A percentile compares a stretch with the other conserved stretches of the same genome.
These are phyloP conservation scores for Aspergillus brunneoviolaceus DNA, from an alignment of 2,329 filamentous ascomycete genomes.

Conservation along the genomic window DNA sequence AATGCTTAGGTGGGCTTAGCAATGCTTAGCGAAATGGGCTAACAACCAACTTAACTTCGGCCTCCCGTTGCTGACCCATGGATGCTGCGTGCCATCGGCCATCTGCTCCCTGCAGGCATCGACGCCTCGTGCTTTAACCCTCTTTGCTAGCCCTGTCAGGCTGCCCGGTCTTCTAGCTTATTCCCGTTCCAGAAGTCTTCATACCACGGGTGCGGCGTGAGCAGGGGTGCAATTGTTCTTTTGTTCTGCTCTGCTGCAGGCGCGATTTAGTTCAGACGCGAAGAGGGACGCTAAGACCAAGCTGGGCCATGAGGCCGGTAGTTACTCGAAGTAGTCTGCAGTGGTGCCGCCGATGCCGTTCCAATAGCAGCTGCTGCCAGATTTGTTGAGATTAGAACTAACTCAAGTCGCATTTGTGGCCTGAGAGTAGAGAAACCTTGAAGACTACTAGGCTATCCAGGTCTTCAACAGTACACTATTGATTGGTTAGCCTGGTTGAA, in stretches of 20 bases:
- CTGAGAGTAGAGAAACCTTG: too few species aligned
- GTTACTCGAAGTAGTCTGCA: too few species aligned
- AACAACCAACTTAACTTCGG: not conserved
- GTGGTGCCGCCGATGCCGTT: too few species aligned
- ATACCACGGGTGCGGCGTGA: not conserved
- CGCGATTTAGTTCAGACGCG: not conserved
- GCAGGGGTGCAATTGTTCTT: not conserved
- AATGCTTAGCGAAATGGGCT: slow-evolving; percentile 2
- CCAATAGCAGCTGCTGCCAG: too few species aligned
- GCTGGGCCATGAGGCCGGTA: not conserved
- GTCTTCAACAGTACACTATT: too few species aligned
- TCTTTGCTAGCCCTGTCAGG: not conserved
- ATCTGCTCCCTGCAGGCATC: too few species aligned
- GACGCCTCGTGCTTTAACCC: not conserved
- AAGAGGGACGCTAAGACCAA: not conserved
- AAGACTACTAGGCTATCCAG: too few species aligned
- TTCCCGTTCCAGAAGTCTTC: not conserved
- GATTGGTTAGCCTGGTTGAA: too few species aligned
- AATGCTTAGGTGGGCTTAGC: not conserved
- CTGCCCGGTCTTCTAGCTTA: not conserved
- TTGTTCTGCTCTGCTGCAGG: not conserved
- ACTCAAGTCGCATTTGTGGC: too few species aligned
- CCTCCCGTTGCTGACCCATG: not conserved
- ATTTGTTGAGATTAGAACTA: too few species aligned
- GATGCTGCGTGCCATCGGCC: not conserved